Conservation (phyloP, 495 filamentous ascomycete species). For the Symbiotaphrina buchneri region DNA sequence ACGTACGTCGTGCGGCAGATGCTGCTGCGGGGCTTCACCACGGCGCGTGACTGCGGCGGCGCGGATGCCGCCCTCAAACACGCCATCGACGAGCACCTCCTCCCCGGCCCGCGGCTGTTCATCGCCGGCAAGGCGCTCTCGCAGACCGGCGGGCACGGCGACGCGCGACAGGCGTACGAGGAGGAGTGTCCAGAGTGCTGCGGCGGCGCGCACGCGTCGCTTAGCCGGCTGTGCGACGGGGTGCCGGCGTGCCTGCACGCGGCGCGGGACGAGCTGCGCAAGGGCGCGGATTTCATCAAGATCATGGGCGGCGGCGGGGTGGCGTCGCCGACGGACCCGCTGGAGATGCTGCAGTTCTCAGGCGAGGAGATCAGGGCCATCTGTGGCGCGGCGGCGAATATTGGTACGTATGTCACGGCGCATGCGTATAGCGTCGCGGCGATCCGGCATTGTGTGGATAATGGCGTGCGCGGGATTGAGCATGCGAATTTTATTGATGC, state of each 20-base stretch:
- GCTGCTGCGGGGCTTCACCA: slow-evolving; percentile 28
- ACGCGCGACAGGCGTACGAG: slow-evolving; percentile 17
- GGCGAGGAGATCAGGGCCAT: slow-evolving; percentile 27
- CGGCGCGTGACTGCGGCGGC: slow-evolving; percentile 26
- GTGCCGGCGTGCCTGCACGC: slow-evolving; percentile 24
- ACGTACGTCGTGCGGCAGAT: slow-evolving; percentile 23
- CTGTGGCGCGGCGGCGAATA: slow-evolving; percentile 18
- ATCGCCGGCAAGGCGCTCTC: slow-evolving; percentile 15
- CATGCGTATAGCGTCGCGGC: slow-evolving; percentile 28
- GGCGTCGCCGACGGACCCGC: slow-evolving; percentile 22
- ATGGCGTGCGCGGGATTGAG: slow-evolving; percentile 31
- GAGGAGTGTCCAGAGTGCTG: slow-evolving; percentile 19
- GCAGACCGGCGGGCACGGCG: slow-evolving; percentile 33
- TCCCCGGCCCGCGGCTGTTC: slow-evolving; percentile 20
- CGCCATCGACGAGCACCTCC: slow-evolving; percentile 24
- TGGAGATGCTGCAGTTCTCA: slow-evolving; percentile 28
- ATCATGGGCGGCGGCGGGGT: slow-evolving; percentile 33
- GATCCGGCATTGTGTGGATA: slow-evolving; percentile 27
- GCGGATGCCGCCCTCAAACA: slow-evolving; percentile 24
- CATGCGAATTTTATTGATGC: slow-evolving; percentile 30
- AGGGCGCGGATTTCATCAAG: slow-evolving; percentile 31
- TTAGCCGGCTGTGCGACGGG: slow-evolving; percentile 23
- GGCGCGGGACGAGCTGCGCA: slow-evolving; percentile 25
- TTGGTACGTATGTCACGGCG: slow-evolving; percentile 27
- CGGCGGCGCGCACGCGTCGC: slow-evolving; percentile 12